Conservation (phyloP, 257 asterid genomes). For the Rehmannia glutinosa region DNA sequence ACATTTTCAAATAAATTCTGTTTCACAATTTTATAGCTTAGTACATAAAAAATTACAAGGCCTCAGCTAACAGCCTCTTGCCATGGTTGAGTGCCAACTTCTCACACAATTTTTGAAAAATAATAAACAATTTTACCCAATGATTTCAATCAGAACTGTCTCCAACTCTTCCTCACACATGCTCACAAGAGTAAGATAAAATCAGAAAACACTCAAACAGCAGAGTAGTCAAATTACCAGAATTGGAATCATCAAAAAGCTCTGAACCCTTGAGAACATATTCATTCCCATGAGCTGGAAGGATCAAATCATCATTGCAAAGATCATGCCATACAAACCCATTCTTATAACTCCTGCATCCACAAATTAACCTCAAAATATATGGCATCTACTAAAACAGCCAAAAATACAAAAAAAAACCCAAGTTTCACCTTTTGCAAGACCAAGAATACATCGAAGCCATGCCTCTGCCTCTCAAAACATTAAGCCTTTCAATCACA, state of each 20-base stretch:
- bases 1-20: not conserved
- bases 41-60: not conserved
- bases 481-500: conserved; percentile 81
- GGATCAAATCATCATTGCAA: conserved; percentile 73
- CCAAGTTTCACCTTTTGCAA: conserved; percentile 78
- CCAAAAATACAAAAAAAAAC: not conserved
- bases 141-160: not conserved
- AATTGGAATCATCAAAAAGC: conserved; percentile 68
- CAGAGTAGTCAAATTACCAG: conserved; percentile 24
- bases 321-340: conserved; percentile 99
- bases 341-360: conserved; percentile 74
- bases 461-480: conserved; percentile 89
- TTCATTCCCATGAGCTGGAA: conserved; percentile 86
- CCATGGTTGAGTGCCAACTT: not conserved
- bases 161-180: not conserved
- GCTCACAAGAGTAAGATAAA: not conserved
- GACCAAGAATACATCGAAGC: conserved; percentile 96
- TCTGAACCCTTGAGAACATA: conserved; percentile 97
- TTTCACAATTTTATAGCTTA: not conserved
- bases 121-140: not conserved
- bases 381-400: not conserved
- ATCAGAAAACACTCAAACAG: not conserved
- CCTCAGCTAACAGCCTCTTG: not conserved
- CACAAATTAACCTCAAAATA: conserved; percentile 13
- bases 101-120: not conserved